These are phyloP conservation scores for Hypoxylon sp. DNA, from an alignment of 2,329 filamentous ascomycete genomes.

Conservation along the genomic window DNA sequence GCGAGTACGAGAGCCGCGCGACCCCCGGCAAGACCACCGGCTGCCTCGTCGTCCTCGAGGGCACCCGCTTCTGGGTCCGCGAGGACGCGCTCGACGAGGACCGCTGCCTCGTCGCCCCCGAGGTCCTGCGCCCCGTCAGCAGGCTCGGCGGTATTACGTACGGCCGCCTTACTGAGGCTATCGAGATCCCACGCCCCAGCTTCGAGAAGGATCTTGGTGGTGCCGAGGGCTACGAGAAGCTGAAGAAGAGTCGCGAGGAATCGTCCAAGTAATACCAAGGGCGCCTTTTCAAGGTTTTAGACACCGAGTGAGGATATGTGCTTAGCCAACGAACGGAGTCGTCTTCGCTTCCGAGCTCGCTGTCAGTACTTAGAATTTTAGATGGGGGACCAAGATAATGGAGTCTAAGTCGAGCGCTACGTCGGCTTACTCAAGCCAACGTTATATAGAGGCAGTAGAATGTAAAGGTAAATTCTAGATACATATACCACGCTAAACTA, in stretches of 20 bases:
- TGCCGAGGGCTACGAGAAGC: slow-evolving; percentile 63
- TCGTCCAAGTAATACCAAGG: slow-evolving; percentile 5
- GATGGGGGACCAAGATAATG: neutral
- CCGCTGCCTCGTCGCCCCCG: slow-evolving; percentile 75
- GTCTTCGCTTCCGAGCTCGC: neutral
- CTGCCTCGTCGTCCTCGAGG: slow-evolving; percentile 80
- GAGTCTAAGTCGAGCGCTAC: neutral
- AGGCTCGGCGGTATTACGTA: slow-evolving; percentile 90
- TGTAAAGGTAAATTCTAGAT: neutral
- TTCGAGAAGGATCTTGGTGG: slow-evolving; percentile 60
- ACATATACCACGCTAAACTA: neutral
- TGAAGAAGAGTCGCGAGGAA: slow-evolving; percentile 54
- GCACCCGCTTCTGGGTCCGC: slow-evolving; percentile 85
- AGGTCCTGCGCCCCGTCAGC: slow-evolving; percentile 77
- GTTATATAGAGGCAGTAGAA: neutral
- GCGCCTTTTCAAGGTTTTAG: neutral
- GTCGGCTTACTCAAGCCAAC: neutral
- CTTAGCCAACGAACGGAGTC: neutral
- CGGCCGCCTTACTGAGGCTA: slow-evolving; percentile 70
- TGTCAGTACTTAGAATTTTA: neutral
- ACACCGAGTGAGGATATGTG: neutral
- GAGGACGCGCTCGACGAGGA: slow-evolving; percentile 88
- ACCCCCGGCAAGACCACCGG: slow-evolving; percentile 78
- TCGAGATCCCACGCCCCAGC: slow-evolving; percentile 74
- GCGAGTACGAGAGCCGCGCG: slow-evolving; percentile 81